phyloP scores from a whole-genome alignment of 2,329 filamentous ascomycete species.

The Lecanosticta acicola region DNA sequence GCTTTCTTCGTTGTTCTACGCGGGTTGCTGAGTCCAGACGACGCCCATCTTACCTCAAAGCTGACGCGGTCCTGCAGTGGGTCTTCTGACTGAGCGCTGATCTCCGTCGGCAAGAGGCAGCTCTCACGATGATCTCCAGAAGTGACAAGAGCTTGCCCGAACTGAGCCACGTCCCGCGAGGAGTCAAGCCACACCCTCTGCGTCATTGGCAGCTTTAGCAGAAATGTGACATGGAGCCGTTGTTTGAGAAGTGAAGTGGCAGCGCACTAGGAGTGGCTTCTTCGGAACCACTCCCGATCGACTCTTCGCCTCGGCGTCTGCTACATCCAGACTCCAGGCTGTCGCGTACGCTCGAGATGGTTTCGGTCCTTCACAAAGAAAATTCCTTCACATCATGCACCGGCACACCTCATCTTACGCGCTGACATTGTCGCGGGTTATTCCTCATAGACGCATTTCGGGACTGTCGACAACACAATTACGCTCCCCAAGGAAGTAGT shows the following conservation, averaged over 20 bases:
- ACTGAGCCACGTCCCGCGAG: neutral
- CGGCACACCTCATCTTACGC: neutral
- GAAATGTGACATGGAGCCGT: neutral
- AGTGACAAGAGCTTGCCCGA: conserved; percentile 12
- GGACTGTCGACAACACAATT: neutral
- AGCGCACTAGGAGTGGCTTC: neutral
- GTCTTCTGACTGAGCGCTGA: conserved; percentile 14
- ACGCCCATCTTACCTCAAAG: conserved; percentile 6
- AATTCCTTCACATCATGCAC: neutral
- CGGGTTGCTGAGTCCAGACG: conserved; percentile 5
- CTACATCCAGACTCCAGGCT: neutral
- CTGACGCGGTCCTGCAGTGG: conserved; percentile 20
- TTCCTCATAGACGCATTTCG: neutral
- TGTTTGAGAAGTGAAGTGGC: neutral
- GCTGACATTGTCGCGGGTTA: neutral
- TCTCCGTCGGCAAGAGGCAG: conserved; percentile 8
- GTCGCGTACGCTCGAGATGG: neutral
- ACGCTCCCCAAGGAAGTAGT: neutral
- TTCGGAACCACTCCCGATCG: neutral
- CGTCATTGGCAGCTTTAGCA: conserved; percentile 4
- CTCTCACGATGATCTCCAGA: conserved; percentile 10
- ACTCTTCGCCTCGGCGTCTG: neutral
- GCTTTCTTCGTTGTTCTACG: neutral
- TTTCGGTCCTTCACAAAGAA: neutral
- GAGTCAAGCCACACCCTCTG: conserved; percentile 14